Percentiles rank a stretch among this genome's conserved stretches.
phyloP scores from a whole-genome alignment of 2,329 filamentous ascomycete genomes.

The Fusarium nanum region DNA sequence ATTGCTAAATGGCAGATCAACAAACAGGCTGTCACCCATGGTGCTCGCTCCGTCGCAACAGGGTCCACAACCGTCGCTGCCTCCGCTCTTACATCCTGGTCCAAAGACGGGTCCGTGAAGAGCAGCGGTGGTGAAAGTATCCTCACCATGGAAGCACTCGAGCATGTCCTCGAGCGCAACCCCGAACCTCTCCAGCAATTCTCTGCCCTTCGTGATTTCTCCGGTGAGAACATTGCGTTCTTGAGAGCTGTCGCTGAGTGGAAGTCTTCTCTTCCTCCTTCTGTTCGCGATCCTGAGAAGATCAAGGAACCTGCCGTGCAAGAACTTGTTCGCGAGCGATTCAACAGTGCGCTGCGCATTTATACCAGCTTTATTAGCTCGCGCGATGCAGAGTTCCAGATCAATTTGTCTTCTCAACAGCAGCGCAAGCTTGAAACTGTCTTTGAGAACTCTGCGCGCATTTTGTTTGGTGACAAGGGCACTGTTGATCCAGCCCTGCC shows the following conservation, averaged over 20 bases:
- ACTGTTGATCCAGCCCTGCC: slow-evolving; percentile 58
- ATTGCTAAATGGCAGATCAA: slow-evolving; percentile 62
- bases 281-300: slow-evolving; percentile 41
- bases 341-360: slow-evolving; percentile 66
- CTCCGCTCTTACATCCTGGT: slow-evolving; percentile 54
- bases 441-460: slow-evolving; percentile 66
- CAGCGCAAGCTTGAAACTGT: slow-evolving; percentile 65
- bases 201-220: slow-evolving; percentile 74
- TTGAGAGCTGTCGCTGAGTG: slow-evolving; percentile 65
- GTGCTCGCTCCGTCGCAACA: slow-evolving; percentile 51
- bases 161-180: slow-evolving; percentile 69
- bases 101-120: slow-evolving; percentile 50
- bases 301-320: slow-evolving; percentile 38
- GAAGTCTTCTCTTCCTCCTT: slow-evolving; percentile 48
- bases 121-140: slow-evolving; percentile 54
- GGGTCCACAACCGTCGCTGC: slow-evolving; percentile 49
- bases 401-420: slow-evolving; percentile 72
- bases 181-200: slow-evolving; percentile 71
- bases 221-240: slow-evolving; percentile 76
- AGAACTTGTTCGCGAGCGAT: slow-evolving; percentile 60
- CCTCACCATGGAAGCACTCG: slow-evolving; percentile 50
- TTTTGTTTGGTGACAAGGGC: slow-evolving; percentile 55
- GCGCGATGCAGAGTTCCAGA: slow-evolving; percentile 68
- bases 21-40: slow-evolving; percentile 48
- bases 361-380: slow-evolving; percentile 46